Conservation (phyloP, 768 basidiomycete genomes). For the Amanita inopinata region DNA sequence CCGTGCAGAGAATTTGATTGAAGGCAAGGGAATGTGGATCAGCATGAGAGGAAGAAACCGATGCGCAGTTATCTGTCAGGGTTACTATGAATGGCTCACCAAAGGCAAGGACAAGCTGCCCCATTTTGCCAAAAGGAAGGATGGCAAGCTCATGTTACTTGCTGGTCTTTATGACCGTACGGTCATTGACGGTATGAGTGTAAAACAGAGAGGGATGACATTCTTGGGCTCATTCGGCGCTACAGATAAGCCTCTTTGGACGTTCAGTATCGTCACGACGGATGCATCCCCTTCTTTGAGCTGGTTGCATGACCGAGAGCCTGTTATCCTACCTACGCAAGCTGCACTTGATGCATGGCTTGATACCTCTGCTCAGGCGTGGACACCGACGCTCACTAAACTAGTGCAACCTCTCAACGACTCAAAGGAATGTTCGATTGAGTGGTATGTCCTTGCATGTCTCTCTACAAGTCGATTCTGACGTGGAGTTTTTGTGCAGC, state of each 20-base stretch:
- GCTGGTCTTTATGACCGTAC: slow-evolving; percentile 82
- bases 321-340: slow-evolving; percentile 61
- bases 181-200: slow-evolving; percentile 44
- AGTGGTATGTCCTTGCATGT: slow-evolving; percentile 44
- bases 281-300: slow-evolving; percentile 53
- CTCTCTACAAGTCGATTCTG: too few relatives aligned
- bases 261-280: slow-evolving; percentile 89
- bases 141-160: slow-evolving; percentile 64
- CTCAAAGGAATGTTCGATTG: slow-evolving; percentile 33
- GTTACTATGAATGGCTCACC: slow-evolving; percentile 91
- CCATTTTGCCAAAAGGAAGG: slow-evolving; percentile 66
- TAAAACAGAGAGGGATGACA: neutral
- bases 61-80: slow-evolving; percentile 71
- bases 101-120: slow-evolving; percentile 75
- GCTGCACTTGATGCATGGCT: slow-evolving; percentile 69
- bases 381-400: slow-evolving; percentile 50
- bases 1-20: slow-evolving; percentile 68
- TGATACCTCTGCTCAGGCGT: slow-evolving; percentile 58
- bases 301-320: slow-evolving; percentile 91
- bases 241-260: slow-evolving; percentile 53
- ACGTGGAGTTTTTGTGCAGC: slow-evolving; percentile 26
- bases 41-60: slow-evolving; percentile 73
- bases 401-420: slow-evolving; percentile 56
- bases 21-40: slow-evolving; percentile 78
- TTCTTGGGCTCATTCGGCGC: neutral